Conservation (phyloP, 148 eudicot genomes). For the Spergularia marina region DNA sequence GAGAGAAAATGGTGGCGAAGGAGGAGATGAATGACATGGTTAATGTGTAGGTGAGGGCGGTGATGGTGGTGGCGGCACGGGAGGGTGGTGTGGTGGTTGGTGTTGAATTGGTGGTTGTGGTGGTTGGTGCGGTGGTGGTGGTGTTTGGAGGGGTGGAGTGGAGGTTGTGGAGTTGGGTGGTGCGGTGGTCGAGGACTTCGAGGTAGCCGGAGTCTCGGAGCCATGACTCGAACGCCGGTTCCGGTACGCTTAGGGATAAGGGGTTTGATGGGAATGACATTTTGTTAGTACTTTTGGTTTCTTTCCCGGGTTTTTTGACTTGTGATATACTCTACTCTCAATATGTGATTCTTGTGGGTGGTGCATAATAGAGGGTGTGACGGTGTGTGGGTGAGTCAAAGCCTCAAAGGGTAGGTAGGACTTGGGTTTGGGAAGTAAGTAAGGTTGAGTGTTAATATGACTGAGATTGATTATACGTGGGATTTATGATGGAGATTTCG, state of each 20-base stretch:
- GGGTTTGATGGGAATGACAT: slow-evolving; percentile 71
- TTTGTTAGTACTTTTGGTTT: neutral
- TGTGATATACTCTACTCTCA: neutral
- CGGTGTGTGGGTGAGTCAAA: too few species aligned
- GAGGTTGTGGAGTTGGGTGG: slow-evolving; percentile 75
- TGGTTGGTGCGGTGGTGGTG: slow-evolving; percentile 19
- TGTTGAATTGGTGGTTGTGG: slow-evolving; percentile 21
- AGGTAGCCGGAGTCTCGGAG: slow-evolving; percentile 93
- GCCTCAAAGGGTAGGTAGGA: too few species aligned
- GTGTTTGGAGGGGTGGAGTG: slow-evolving; percentile 29
- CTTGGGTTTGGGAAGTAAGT: too few species aligned
- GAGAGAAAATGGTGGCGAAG: slow-evolving; percentile 50
- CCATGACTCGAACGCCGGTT: slow-evolving; percentile 86
- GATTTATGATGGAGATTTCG: too few species aligned
- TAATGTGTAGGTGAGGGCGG: slow-evolving; percentile 29
- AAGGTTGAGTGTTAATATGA: too few species aligned
- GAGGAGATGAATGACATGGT: slow-evolving; percentile 41
- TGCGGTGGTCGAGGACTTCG: slow-evolving; percentile 77
- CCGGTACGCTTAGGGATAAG: slow-evolving; percentile 74
- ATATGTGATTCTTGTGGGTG: too few species aligned
- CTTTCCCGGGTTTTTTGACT: neutral
- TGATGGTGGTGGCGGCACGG: slow-evolving; percentile 26
- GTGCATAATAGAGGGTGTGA: too few species aligned
- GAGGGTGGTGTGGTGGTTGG: slow-evolving; percentile 15
- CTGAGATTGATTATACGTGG: too few species aligned